Evolutionary conservation across 2,329 filamentous ascomycete genomes (phyloP).

Genomic region (Fusarium sterilihyphosum): DNA sequence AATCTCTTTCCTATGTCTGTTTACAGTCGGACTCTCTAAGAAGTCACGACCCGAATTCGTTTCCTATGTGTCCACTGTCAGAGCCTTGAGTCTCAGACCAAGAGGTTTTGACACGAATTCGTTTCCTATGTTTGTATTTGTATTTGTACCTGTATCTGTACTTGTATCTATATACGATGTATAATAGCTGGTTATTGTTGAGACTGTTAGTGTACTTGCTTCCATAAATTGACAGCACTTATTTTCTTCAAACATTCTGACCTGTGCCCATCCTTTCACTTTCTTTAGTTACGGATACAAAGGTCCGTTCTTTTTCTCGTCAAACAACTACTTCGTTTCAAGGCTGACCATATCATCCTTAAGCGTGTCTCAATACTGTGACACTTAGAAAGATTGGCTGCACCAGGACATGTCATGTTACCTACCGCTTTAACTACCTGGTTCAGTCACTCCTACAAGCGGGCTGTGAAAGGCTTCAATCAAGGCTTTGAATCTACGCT

Average conservation of each 20-base stretch:
- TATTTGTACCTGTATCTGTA: not conserved
- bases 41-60: not conserved
- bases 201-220: not conserved
- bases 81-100: not conserved
- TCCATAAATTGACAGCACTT: slow-evolving; percentile 11
- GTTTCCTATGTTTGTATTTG: slow-evolving; percentile 18
- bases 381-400: not conserved
- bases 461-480: not conserved
- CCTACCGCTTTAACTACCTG: not conserved
- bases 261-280: not conserved
- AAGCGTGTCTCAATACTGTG: not conserved
- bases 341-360: not conserved
- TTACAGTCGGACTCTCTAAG: slow-evolving; percentile 1
- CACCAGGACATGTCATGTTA: not conserved
- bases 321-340: not conserved
- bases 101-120: not conserved
- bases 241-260: not conserved
- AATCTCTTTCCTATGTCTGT: slow-evolving; percentile 19
- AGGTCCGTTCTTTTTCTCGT: not conserved
- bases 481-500: not conserved
- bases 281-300: not conserved
- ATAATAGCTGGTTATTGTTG: slow-evolving; percentile 5
- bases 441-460: not conserved
- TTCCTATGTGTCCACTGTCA: slow-evolving; percentile 13
- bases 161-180: not conserved